Evolutionary conservation across 495 filamentous ascomycete species (phyloP), one percentile per base, ranked within the genome.

Genomic region (Tetracladium setigerum): DNA sequence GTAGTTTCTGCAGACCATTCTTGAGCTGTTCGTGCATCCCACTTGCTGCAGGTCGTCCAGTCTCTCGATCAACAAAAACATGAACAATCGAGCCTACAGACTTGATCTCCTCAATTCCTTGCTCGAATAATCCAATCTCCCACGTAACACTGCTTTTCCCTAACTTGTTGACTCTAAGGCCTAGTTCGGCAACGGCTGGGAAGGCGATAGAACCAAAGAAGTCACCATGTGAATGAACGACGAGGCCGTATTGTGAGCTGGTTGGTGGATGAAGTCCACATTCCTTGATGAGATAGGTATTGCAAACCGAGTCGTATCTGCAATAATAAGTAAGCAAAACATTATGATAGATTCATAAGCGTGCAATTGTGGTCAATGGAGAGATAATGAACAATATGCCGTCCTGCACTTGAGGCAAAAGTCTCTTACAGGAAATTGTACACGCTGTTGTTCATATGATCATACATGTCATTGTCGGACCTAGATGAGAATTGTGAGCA

Each of bases 401-500:
- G 22, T 27, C 22, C 22, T 27, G 22, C 7, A 3, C 3, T 3
- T 27, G 22, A 27, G 41, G n/a, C 22, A n/a, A 30, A 38, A 22
- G 12, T 17, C 15, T 5, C 65, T 59, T 53, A 79, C 71, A 92
- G 74, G 55, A 82, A 79, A 50, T 84, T 83, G 67, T 95, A 94
- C 33, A 94, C 72, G 18, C 30, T 40, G 18, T 54, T 58, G 30
- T 58, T 58, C 68, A 76, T 75, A 55, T 95, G 87, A 37, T 82
- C 76, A 65, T 95, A 97, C 86, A 95, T 92, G 68, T 96, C 91
- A 58, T 96, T 96, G 64, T 98, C 92, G 59, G 74, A 81, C 87
- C 87, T 90, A 19, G 16, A 36, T 18, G 14, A 22, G 9, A 35
- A 17, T 2, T 17, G 18, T 47, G 3, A 48, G 37, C 37, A 11